Evolutionary conservation across 345 rosid species (phyloP), one percentile per base, ranked within the genome.

Genomic region (Orychophragmus violaceus): DNA sequence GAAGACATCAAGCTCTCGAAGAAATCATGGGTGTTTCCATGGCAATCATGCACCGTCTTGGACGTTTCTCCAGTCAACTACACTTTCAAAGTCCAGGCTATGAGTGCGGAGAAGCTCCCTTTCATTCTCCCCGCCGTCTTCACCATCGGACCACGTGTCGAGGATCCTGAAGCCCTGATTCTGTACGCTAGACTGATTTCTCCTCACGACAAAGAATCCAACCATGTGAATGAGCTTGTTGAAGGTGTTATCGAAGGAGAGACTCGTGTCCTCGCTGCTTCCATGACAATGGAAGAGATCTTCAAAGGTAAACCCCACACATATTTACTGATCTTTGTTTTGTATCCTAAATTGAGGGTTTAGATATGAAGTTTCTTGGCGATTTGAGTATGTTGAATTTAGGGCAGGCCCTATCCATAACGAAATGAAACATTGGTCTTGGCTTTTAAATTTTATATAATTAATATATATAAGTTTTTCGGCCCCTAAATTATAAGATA

Each of bases 81-180:
- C 77, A 88, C 88, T 7, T 87, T 87, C 77, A 81, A 90, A 64
- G 97, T 87, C 29, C 95, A 87, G 11, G 95, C 95, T 58, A 90
- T 90, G 95, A 84, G 87, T 5, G 91, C 95, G 5, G 95, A 90
- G 83, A 87, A 90, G 70, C 95, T 90, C 44, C 95, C 95, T 13
- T 90, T 87, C 22, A 18, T 85, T 33, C 85, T 87, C 25, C 95
- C 91, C 0, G 91, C 95, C 0, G 88, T 87, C 8, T 90, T 87
- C 81, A 84, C 90, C 6, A 81, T 90, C 4, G 95, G 97, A 0
- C 95, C 90, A 19, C 87, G 91, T 0, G 74, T 78, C 0, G 88
- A 85, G 3, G 86, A 90, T 22, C 37, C 49, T 0, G 55, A 44
- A 0, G 72, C 88, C 66, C 92, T 87, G 12, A 54, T 79, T 51